Evolutionary conservation across 306 rosid genomes (phyloP).

Genomic region (Aeschynomene evenia): DNA sequence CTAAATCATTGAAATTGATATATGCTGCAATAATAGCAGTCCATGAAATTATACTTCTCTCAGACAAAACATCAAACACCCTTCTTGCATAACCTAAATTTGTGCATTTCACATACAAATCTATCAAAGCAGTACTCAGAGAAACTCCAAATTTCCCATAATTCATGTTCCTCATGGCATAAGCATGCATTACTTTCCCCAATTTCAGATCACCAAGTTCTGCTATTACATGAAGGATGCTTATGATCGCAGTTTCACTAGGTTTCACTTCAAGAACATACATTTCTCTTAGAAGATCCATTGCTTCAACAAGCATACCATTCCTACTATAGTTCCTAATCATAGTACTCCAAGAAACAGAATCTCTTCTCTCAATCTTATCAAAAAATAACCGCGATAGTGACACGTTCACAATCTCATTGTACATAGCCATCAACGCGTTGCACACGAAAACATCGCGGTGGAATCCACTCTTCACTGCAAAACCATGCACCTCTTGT

Average conservation of each 20-base stretch:
- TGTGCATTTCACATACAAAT: slow-evolving; percentile 57
- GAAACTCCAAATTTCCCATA: slow-evolving; percentile 34
- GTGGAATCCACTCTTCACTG: slow-evolving; percentile 45
- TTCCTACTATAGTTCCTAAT: slow-evolving; percentile 46
- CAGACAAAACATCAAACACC: slow-evolving; percentile 43
- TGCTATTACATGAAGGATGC: slow-evolving; percentile 44
- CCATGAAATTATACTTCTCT: slow-evolving; percentile 53
- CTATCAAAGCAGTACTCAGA: slow-evolving; percentile 47
- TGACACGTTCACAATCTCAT: slow-evolving; percentile 42
- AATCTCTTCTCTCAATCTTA: slow-evolving; percentile 49
- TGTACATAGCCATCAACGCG: slow-evolving; percentile 63
- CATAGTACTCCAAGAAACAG: slow-evolving; percentile 72
- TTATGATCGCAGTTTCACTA: slow-evolving; percentile 51
- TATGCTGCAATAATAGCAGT: slow-evolving; percentile 50
- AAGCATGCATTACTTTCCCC: slow-evolving; percentile 62
- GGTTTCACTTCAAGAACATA: slow-evolving; percentile 40
- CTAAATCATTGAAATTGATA: slow-evolving; percentile 33
- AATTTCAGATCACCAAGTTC: slow-evolving; percentile 37
- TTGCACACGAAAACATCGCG: slow-evolving; percentile 53
- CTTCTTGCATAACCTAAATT: slow-evolving; percentile 40
- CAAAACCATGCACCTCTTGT: slow-evolving; percentile 57
- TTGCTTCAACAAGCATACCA: slow-evolving; percentile 49
- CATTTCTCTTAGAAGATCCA: slow-evolving; percentile 47
- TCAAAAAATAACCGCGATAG: slow-evolving; percentile 50
- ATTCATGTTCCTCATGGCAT: slow-evolving; percentile 41